Evolutionary conservation across 1,139 yeast species (phyloP).

Genomic region (Debaryomyces coudertii): DNA sequence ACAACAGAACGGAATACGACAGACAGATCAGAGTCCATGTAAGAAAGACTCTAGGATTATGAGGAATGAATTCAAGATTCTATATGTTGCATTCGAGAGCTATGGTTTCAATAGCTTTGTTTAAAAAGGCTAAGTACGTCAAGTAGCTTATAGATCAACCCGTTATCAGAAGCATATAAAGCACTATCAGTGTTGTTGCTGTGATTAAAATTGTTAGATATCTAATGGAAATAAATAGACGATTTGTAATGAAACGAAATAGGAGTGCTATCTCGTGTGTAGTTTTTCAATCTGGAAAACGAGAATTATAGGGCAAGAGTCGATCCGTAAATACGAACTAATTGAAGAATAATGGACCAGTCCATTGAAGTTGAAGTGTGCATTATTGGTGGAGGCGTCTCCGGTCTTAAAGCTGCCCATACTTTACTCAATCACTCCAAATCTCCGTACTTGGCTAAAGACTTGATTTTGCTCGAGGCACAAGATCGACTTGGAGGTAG

Average conservation of each 20-base stretch:
- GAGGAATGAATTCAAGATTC: conserved; percentile 9
- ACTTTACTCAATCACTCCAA: conserved; percentile 42
- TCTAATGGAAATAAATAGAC: not conserved
- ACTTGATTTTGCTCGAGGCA: conserved; percentile 51
- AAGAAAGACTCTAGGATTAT: conserved; percentile 65
- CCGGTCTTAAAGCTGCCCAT: conserved; percentile 80
- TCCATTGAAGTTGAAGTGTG: conserved; percentile 20
- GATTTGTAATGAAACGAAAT: not conserved
- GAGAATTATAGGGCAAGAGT: not conserved
- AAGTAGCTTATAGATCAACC: not conserved
- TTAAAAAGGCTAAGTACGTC: not conserved
- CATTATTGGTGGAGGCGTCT: conserved; percentile 79
- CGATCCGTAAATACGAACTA: not conserved
- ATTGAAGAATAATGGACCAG: not conserved
- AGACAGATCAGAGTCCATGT: conserved; percentile 68
- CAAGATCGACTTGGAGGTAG: conserved; percentile 56
- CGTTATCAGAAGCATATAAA: not conserved
- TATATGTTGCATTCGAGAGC: not conserved
- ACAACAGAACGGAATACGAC: conserved; percentile 68
- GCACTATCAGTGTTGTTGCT: not conserved
- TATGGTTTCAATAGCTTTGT: not conserved
- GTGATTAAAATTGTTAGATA: not conserved
- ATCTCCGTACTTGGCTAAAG: conserved; percentile 34
- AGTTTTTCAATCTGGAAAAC: not conserved
- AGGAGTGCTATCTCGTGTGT: not conserved